Conservation (phyloP, 208 protist species). For the Trypanosoma platydactyli region DNA sequence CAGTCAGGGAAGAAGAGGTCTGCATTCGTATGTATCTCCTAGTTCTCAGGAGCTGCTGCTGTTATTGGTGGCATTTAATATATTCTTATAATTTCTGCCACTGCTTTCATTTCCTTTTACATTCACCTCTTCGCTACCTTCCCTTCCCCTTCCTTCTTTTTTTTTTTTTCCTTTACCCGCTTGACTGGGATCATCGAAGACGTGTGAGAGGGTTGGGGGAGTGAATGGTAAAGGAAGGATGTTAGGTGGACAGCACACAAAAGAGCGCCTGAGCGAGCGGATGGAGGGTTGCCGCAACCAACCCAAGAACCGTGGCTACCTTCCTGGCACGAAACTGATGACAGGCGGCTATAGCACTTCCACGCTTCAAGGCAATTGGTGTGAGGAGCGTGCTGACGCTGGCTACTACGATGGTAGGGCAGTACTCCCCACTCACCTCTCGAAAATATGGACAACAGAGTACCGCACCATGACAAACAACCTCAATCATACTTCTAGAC, state of each 20-base stretch:
- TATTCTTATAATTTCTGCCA: too few relatives aligned
- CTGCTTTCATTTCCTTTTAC: too few relatives aligned
- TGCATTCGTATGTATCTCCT: too few relatives aligned
- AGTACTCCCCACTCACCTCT: constrained; percentile 42
- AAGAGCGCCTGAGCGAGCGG: constrained; percentile 89
- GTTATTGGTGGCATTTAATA: too few relatives aligned
- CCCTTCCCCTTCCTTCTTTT: constrained; percentile 1
- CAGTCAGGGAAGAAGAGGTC: too few relatives aligned
- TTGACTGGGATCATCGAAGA: not conserved
- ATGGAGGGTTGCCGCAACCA: constrained; percentile 74
- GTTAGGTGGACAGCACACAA: constrained; percentile 89
- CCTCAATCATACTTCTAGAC: not conserved
- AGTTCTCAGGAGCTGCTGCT: too few relatives aligned
- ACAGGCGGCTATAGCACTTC: constrained; percentile 72
- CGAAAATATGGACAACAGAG: constrained; percentile 56
- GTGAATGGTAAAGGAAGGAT: constrained; percentile 29
- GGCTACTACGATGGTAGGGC: constrained; percentile 79
- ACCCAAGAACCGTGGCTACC: constrained; percentile 84
- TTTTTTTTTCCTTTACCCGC: constrained; percentile 6
- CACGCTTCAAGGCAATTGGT: constrained; percentile 85
- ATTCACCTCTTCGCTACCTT: not conserved
- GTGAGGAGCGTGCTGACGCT: constrained; percentile 78
- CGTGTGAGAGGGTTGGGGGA: too few relatives aligned
- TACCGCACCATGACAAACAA: constrained; percentile 39
- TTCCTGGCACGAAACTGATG: constrained; percentile 74